Evolutionary conservation across 176 grass and related monocot species (phyloP), one percentile per base, ranked within the genome.

Genomic region (Poa annua): DNA sequence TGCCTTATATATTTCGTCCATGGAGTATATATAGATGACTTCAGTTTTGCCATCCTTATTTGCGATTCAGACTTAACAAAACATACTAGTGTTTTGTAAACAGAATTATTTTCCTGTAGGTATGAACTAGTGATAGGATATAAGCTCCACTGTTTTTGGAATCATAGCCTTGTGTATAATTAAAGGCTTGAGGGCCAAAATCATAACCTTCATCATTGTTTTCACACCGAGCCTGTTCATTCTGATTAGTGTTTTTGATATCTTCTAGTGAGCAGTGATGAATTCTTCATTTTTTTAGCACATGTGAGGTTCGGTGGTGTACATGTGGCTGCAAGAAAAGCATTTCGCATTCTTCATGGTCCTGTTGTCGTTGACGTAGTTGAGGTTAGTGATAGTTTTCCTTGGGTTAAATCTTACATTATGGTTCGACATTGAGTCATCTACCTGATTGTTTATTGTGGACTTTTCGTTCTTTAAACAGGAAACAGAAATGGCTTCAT

Each of bases 361-460:
- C 93, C 96, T 86, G 47, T 99, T 53, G 93, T 99, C n/a, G 36
- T 99, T 54, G 96, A 99, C 85, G 93, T 99, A 71, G 96, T 99
- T 83, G 96, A 99, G 96, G 96, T 99, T 71, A 78, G 88, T 65
- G 71, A 63, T 5, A 52, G 38, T 84, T 85, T 92, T 81, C 41
- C 66, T 57, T 80, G 54, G n/a, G 24, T 75, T 32, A 17, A 20
- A 33, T 15, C 38, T 36, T 79, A 51, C 0, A 34, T 86, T 83
- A 59, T 74, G 15, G 10, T 44, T 59, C 1, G 55, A 21, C 38
- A 57, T 20, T 24, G 29, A 61, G 45, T 6, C 29, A 33, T 66
- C 33, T 82, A 79, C 19, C 19, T 88, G 2, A 47, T 79, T 82
- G 29, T 67, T 87, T 45, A 84, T 82, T 67, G 13, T 64, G 38